Evolutionary conservation across 441 rosid genomes (phyloP).

Genomic region (Eutrema salsugineum): DNA sequence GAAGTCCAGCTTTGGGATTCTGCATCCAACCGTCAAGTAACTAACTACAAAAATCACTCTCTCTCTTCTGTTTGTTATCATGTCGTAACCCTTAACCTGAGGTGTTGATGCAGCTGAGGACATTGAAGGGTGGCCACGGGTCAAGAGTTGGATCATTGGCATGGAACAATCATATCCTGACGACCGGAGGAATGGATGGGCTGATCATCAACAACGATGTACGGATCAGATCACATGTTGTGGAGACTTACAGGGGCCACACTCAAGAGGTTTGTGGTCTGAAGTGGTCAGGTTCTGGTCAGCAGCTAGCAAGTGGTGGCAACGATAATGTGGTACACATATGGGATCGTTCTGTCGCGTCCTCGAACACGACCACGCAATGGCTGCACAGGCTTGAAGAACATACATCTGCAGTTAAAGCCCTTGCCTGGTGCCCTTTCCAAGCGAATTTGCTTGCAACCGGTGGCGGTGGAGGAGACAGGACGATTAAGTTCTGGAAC

Average conservation of each 20-base stretch:
- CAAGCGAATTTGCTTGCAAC: slow-evolving; percentile 50
- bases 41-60: not conserved
- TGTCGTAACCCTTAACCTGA: not conserved
- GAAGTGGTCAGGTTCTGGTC: slow-evolving; percentile 61
- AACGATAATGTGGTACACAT: slow-evolving; percentile 53
- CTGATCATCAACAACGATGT: slow-evolving; percentile 46
- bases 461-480: slow-evolving; percentile 55
- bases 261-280: slow-evolving; percentile 52
- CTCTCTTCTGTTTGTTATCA: not conserved
- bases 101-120: slow-evolving; percentile 23
- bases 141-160: slow-evolving; percentile 45
- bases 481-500: slow-evolving; percentile 56
- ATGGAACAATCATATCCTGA: slow-evolving; percentile 54
- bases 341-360: slow-evolving; percentile 46
- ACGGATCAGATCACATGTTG: slow-evolving; percentile 43
- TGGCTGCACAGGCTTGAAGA: slow-evolving; percentile 62
- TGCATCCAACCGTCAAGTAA: slow-evolving; percentile 31
- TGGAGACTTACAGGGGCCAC: slow-evolving; percentile 49
- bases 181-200: slow-evolving; percentile 55
- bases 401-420: slow-evolving; percentile 61
- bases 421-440: slow-evolving; percentile 74
- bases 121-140: slow-evolving; percentile 41
- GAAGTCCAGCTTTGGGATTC: slow-evolving; percentile 68
- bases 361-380: slow-evolving; percentile 19
- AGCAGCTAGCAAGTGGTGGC: slow-evolving; percentile 61